Evolutionary conservation across 768 basidiomycete species (phyloP), one percentile per base, ranked within the genome.

Genomic region (Gloeopeniophorella convolvens): DNA sequence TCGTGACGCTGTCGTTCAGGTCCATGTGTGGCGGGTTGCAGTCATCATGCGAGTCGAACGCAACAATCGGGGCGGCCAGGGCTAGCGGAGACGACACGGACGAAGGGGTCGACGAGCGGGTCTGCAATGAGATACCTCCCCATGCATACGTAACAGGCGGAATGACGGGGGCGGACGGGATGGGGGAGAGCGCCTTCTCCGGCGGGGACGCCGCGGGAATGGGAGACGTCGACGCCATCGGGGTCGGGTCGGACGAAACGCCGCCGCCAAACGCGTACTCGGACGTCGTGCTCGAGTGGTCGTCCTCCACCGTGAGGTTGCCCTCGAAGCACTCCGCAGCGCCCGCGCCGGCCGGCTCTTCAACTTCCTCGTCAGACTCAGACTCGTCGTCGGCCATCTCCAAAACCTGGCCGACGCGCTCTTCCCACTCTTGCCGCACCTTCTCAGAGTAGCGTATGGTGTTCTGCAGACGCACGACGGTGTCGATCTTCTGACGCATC

Each of bases 361-460:
- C 68, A 3, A 67, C 70, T 10, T 70, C 71, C 35, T 70, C 78
- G 35, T 79, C 80, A n/a, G n/a, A n/a, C n/a, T n/a, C n/a, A n/a
- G n/a, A n/a, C 7, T 78, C 80, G 15, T 78, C 79, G 15, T 81
- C 77, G 23, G 73, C 68, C 28, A 70, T 70, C 3, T 76, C 76
- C 28, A 94, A 67, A 34, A 74, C 77, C 59, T 80, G 76, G 53
- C 82, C 85, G 12, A 96, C 85, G 59, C 80, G 82, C 61, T 89
- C 86, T 67, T 97, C 87, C 94, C 95, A 98, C 68, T 98, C 96
- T 60, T 86, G 85, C 72, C 95, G 83, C 26, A 96, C 89, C 70
- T 94, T 95, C 72, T 98, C 96, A 33, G 92, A 84, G 66, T 98
- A 98, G 46, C 89, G 77, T 59, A 99, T 93, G 16, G 93, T 97